Base-by-base conservation (phyloP, 768 basidiomycete species). In the Lyophyllum semitale region DNA sequence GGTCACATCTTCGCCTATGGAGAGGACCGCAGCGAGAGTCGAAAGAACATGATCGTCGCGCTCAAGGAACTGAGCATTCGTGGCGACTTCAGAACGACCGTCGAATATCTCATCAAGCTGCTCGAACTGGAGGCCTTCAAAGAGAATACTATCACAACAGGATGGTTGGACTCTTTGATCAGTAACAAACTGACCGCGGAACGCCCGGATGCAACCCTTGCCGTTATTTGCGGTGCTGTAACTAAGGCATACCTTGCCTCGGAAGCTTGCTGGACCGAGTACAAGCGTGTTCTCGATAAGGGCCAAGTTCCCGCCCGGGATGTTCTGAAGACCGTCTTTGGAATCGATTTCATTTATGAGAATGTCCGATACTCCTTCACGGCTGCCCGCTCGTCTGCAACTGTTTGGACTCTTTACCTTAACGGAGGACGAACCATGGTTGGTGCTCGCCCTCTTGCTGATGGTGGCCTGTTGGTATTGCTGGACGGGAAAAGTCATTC, bases 11-110 rank as follows among this genome's bases (percentile, higher is more conserved):
- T 99, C 63, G 97, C 96, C 17, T 98, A 98, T 64, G 97, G 97
- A 49, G 91, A 95, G 71, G 96, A 98, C 68, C 92, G 97, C 61
- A 78, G 84, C 57, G 95, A 98, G 73, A 91, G 91, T 64, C 75
- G 97, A 65, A 99, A 99, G 80, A 98, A 98, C 70, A 99, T 99
- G 96, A 96, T 99, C 57, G 91, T 99, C 61, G 97, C 97, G 2
- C 77, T 99, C 63, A 98, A 98, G 77, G 97, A 98, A 72, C 79
- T 98, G 60, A 95, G 93, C 71, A 99, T 99, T 70, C 93, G 97
- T 63, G 97, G 97, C 54, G 97, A 99, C 72, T 99, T 99, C 80
- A 78, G 97, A 59, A 97, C 95, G 13, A 99, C 97, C 0, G 97
- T 98, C 65, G 97, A 99, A 72, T 99, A 99, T 71, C 87, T 97